Evolutionary conservation across 2,329 filamentous ascomycete genomes (phyloP).

Genomic region (Stagonosporopsis rhizophila): DNA sequence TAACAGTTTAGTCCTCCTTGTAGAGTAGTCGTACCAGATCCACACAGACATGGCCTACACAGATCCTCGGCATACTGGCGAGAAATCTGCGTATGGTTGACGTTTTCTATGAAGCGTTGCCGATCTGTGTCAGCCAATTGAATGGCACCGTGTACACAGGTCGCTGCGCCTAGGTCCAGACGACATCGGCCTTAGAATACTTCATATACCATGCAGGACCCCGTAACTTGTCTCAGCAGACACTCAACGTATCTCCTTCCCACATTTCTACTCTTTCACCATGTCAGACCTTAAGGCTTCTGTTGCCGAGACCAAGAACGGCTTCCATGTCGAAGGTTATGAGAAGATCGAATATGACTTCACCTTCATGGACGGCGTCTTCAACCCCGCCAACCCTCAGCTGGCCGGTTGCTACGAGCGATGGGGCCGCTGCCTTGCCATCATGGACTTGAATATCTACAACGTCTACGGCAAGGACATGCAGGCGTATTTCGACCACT

Average conservation of each 20-base stretch:
- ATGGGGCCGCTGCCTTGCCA: conserved; percentile 71
- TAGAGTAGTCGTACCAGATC: conserved; percentile 28
- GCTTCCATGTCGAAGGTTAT: conserved; percentile 75
- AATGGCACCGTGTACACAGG: conserved; percentile 26
- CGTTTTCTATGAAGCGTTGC: conserved; percentile 26
- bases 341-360: conserved; percentile 82
- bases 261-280: conserved; percentile 30
- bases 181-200: conserved; percentile 18
- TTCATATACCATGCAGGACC: conserved; percentile 30
- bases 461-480: conserved; percentile 71
- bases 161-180: conserved; percentile 19
- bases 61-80: conserved; percentile 28
- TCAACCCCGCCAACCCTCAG: conserved; percentile 65
- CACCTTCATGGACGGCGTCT: conserved; percentile 73
- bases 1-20: conserved; percentile 34
- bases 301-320: conserved; percentile 67
- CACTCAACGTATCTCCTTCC: conserved; percentile 35
- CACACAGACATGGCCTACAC: conserved; percentile 32
- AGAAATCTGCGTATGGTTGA: conserved; percentile 36
- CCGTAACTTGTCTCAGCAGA: conserved; percentile 23
- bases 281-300: conserved; percentile 74
- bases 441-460: conserved; percentile 76
- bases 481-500: conserved; percentile 70
- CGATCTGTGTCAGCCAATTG: conserved; percentile 34
- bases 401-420: conserved; percentile 69